A percentile compares a stretch with the other conserved stretches of the same genome.
Evolutionary conservation across 257 asterid species (phyloP).

Genomic region (Solanum bulbocastanum): DNA sequence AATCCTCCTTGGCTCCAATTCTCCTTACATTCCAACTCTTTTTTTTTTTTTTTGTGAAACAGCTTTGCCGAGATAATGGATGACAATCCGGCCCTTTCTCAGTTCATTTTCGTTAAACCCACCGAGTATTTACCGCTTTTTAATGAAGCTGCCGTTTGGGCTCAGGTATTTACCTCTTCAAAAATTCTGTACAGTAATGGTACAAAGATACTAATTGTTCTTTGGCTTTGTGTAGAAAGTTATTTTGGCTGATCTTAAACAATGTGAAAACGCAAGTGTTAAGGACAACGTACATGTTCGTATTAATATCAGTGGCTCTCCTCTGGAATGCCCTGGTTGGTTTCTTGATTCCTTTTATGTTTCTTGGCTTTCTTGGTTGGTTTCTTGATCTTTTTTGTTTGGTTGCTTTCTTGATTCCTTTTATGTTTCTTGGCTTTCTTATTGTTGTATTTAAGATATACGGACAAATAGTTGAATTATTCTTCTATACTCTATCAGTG

Average conservation of each 20-base stretch:
- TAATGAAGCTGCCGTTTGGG: slow-evolving; percentile 81
- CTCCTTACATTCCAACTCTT: not conserved
- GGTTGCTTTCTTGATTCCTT: not conserved
- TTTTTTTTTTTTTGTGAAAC: not conserved
- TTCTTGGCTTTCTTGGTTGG: not conserved
- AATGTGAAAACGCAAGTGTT: slow-evolving; percentile 49
- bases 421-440: not conserved
- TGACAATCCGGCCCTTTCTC: slow-evolving; percentile 59
- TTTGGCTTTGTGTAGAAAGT: slow-evolving; percentile 39
- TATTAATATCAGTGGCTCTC: slow-evolving; percentile 75
- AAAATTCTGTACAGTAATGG: not conserved
- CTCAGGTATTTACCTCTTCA: slow-evolving; percentile 43
- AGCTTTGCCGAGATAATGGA: slow-evolving; percentile 87
- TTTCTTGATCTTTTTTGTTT: not conserved
- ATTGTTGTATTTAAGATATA: not conserved
- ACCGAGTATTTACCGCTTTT: slow-evolving; percentile 45
- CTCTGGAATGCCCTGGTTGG: slow-evolving; percentile 91
- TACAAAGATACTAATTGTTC: not conserved
- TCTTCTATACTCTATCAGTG: not conserved
- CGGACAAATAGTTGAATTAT: not conserved
- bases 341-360: not conserved
- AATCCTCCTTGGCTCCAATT: not conserved
- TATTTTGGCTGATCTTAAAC: slow-evolving; percentile 49
- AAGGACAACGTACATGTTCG: slow-evolving; percentile 72
- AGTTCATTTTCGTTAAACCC: slow-evolving; percentile 70